Evolutionary conservation across 352 stramenopile genomes (phyloP), one percentile per base, ranked within the genome.

Genomic region (Globisporangium perplexum): DNA sequence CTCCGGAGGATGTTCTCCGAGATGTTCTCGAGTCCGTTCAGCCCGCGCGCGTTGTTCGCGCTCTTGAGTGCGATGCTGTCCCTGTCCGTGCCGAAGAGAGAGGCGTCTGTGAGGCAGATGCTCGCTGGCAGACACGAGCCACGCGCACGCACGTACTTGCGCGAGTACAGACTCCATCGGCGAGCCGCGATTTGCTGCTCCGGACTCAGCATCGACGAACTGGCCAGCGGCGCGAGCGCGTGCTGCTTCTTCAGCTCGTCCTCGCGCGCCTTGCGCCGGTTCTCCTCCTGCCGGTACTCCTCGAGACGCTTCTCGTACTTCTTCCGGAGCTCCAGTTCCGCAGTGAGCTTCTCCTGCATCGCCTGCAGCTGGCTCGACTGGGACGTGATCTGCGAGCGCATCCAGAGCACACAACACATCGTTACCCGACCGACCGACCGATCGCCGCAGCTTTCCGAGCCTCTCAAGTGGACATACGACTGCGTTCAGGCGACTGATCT

Each of bases 281-380:
- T 60, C 14, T 88, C 77, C 36, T 88, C 73, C 23, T 88, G 75
- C 4, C 79, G 69, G 28, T 92, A 89, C 41, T 90, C 79, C 50
- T 90, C 73, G 0, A 90, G 62, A 0, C 77, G 66, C 57, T 85
- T 86, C 38, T 93, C 82, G 50, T 84, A 93, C 48, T 90, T 90
- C 35, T 71, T 81, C 22, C 80, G 74, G 11, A 89, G 60, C 38
- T 89, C 79, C 7, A 83, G 50, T 46, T 93, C 79, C 0, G 67
- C 57, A 24, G 65, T 46, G 33, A 93, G 60, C 57, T 90, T 89
- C 3, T 90, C 79, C 52, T 89, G 77, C 14, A 93, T 60, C 6
- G 63, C 48, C 43, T 93, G 72, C 18, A 93, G 58, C 50, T 93
- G 75, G 3, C 55, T 60, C n/a, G 72, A 57, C 62, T 93, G 82